A percentile compares a stretch with the other conserved stretches of the same genome.
phyloP scores from a whole-genome alignment of 1,284 basidiomycete species.

The Malassezia japonica region DNA sequence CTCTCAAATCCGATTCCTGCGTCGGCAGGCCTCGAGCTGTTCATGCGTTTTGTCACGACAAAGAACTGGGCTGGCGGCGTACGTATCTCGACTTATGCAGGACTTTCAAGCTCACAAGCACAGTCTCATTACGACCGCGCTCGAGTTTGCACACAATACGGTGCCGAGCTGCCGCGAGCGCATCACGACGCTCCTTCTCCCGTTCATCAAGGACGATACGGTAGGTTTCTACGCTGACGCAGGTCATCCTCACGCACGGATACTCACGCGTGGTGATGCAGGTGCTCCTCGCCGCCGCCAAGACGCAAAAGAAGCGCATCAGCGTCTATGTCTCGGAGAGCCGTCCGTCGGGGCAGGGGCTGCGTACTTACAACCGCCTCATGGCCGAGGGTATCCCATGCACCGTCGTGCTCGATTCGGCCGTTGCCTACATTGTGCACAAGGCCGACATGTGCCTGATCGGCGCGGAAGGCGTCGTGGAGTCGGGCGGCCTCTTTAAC shows the following conservation, averaged over 20 bases:
- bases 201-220: conserved; percentile 87
- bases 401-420: conserved; percentile 87
- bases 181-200: conserved; percentile 77
- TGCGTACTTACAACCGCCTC: conserved; percentile 37
- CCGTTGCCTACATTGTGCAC: conserved; percentile 93
- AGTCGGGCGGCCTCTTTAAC: conserved; percentile 59
- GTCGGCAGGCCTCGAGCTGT: conserved; percentile 79
- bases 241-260: conserved; percentile 82
- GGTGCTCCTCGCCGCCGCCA: conserved; percentile 70
- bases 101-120: conserved; percentile 71
- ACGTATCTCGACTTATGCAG: conserved; percentile 49
- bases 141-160: conserved; percentile 58
- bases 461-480: conserved; percentile 92
- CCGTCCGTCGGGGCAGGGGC: conserved; percentile 62
- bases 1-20: conserved; percentile 72
- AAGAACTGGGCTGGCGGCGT: conserved; percentile 73
- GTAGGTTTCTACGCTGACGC: too few relatives aligned
- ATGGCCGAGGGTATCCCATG: conserved; percentile 75
- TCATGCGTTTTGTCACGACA: conserved; percentile 74
- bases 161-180: conserved; percentile 63
- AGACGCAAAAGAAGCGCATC: conserved; percentile 69
- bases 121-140: conserved; percentile 67
- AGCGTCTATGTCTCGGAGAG: conserved; percentile 96
- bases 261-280: conserved; percentile 93
- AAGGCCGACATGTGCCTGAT: conserved; percentile 88